Conservation (phyloP, 768 basidiomycete species). For the Kwoniella dejecticola region DNA sequence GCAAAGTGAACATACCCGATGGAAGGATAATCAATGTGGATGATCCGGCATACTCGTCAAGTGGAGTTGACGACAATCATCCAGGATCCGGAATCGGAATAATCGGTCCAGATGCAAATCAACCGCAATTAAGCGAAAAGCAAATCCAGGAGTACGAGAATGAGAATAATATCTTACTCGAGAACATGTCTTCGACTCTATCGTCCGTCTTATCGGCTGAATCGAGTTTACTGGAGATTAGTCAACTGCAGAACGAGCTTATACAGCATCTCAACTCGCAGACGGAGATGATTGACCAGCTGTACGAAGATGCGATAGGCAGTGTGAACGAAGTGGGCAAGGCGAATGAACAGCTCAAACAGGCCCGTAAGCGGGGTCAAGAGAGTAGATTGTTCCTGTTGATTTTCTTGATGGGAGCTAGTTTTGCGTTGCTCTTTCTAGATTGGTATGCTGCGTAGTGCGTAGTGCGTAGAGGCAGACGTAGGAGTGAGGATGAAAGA, state of each 20-base stretch:
- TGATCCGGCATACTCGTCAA: slow-evolving; percentile 12
- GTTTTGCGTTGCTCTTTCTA: slow-evolving; percentile 85
- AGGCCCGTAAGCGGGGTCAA: slow-evolving; percentile 81
- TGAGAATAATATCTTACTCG: slow-evolving; percentile 84
- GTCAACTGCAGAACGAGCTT: slow-evolving; percentile 87
- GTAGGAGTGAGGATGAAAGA: no score
- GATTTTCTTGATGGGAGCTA: slow-evolving; percentile 88
- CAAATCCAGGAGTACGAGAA: slow-evolving; percentile 84
- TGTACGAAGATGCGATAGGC: slow-evolving; percentile 91
- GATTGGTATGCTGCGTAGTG: slow-evolving; percentile 77
- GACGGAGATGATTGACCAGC: slow-evolving; percentile 85
- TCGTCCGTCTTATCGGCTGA: slow-evolving; percentile 91
- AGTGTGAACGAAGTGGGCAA: slow-evolving; percentile 82
- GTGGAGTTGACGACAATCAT: slow-evolving; percentile 18
- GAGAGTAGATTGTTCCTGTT: slow-evolving; percentile 88
- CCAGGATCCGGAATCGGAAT: slow-evolving; percentile 69
- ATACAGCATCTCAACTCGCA: slow-evolving; percentile 83
- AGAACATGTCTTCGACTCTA: slow-evolving; percentile 79
- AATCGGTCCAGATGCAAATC: slow-evolving; percentile 70
- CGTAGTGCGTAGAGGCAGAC: no score
- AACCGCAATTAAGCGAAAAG: slow-evolving; percentile 29
- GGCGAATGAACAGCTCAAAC: slow-evolving; percentile 85
- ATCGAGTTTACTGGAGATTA: slow-evolving; percentile 86
- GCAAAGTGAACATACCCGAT: slow-evolving; percentile 20
- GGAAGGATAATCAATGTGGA: slow-evolving; percentile 7